These are phyloP conservation scores for Durotheca rogersii DNA, from an alignment of 495 filamentous ascomycete genomes.

Conservation along the genomic window DNA sequence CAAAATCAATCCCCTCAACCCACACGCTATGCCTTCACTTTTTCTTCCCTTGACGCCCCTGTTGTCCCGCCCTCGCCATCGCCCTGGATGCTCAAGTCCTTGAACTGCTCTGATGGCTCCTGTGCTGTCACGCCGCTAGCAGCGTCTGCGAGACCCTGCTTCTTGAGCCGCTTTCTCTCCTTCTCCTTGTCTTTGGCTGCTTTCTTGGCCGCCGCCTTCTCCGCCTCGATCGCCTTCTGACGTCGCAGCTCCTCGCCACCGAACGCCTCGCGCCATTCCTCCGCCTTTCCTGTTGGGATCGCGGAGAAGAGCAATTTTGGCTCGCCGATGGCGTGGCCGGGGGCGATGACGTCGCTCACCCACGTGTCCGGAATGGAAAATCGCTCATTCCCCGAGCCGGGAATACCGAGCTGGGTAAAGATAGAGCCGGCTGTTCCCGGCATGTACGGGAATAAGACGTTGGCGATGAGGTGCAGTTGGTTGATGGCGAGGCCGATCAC, in stretches of 20 bases:
- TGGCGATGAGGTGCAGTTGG: slow-evolving; percentile 75
- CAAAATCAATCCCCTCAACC: too few relatives aligned
- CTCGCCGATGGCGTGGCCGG: slow-evolving; percentile 79
- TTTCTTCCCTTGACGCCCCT: slow-evolving; percentile 3
- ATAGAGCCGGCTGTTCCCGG: slow-evolving; percentile 77
- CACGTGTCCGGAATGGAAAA: slow-evolving; percentile 74
- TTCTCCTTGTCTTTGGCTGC: slow-evolving; percentile 48
- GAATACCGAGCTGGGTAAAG: slow-evolving; percentile 60
- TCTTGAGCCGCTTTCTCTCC: slow-evolving; percentile 53
- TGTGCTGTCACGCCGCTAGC: slow-evolving; percentile 29
- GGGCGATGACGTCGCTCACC: slow-evolving; percentile 59
- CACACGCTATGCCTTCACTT: not conserved
- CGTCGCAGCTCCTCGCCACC: slow-evolving; percentile 60
- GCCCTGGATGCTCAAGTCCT: slow-evolving; percentile 17
- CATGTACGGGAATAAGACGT: slow-evolving; percentile 78
- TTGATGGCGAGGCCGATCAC: slow-evolving; percentile 83
- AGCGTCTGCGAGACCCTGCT: slow-evolving; percentile 39
- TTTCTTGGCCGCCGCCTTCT: slow-evolving; percentile 65
- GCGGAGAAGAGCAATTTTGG: slow-evolving; percentile 79
- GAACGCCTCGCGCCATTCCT: slow-evolving; percentile 78
- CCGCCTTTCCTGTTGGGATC: slow-evolving; percentile 79
- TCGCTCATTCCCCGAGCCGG: slow-evolving; percentile 47
- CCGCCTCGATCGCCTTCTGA: slow-evolving; percentile 31
- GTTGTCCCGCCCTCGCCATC: not conserved
- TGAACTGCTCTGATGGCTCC: slow-evolving; percentile 29